Evolutionary conservation across 2,329 filamentous ascomycete species (phyloP), one percentile per base, ranked within the genome.

Genomic region (Dendrostoma leiphaemia): DNA sequence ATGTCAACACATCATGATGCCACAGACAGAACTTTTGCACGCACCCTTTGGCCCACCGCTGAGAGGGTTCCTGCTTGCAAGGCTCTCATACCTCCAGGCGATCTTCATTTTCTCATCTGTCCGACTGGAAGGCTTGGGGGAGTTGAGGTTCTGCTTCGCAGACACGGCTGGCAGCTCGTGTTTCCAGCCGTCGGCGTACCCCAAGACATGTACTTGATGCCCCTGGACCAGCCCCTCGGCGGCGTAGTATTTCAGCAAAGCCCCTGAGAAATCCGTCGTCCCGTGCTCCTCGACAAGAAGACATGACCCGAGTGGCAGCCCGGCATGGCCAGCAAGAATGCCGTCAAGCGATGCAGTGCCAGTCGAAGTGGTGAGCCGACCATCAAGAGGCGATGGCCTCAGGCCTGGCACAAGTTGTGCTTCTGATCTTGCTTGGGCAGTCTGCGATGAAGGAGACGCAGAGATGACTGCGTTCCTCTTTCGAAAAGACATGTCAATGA

Each of bases 201-300:
- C 93, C 34, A 97, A 78, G 3, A 96, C 84, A 70, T 97, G 91
- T 48, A 99, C 83, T 54, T 86, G 82, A 65, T 99, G 94, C 1
- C 90, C 91, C 66, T 99, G 94, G 6, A 95, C 83, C 4, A 97
- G 82, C 2, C 94, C 94, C 71, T 99, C 92, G 0, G 93, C 92
- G 1, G 91, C 93, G 72, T 91, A 99, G 69, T 94, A 97, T 52
- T 89, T 83, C 41, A 97, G 72, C 54, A 97, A 74, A 24, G 90
- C 83, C 2, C 92, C 90, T 0, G 90, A 86, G 74, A 96, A 99
- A 69, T 99, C 94, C 0, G 94, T 99, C 1, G 93, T 96, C 0
- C 93, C 93, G 54, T 85, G 88, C 65, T 99, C 94, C 66, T 93
- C 90, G 29, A 97, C 75, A 5, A 99, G 73, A 1, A 97, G 67